phyloP scores from a whole-genome alignment of 768 basidiomycete species.

The Boletus huronensis region DNA sequence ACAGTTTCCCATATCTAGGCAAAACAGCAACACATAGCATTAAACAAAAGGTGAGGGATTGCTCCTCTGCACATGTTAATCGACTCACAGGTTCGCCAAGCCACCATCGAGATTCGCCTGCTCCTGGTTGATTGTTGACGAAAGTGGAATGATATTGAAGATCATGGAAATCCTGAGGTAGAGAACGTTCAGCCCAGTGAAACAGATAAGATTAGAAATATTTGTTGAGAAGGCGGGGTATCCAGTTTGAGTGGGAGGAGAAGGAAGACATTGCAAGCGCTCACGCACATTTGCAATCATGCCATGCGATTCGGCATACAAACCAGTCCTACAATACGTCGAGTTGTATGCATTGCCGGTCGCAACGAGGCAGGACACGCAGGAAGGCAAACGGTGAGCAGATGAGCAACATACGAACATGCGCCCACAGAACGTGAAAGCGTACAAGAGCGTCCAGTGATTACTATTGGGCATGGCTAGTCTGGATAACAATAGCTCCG shows the following conservation, averaged over 20 bases:
- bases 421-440: conserved; percentile 15
- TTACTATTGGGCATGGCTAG: conserved; percentile 45
- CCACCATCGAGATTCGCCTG: conserved; percentile 75
- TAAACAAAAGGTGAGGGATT: background rate
- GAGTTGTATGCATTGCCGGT: background rate
- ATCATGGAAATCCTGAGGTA: conserved; percentile 80
- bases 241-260: background rate
- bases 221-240: background rate
- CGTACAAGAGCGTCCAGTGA: conserved; percentile 82
- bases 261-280: background rate
- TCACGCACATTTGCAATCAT: conserved; percentile 75
- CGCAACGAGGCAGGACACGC: too few relatives aligned
- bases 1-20: conserved; percentile 86
- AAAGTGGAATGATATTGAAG: conserved; percentile 56
- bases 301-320: conserved; percentile 83
- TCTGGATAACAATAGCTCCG: background rate
- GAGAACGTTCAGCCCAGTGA: background rate
- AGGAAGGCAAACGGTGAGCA: background rate
- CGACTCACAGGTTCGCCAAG: conserved; percentile 73
- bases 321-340: conserved; percentile 60
- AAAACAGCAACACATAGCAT: background rate
- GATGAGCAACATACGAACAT: background rate
- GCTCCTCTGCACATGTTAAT: background rate
- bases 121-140: conserved; percentile 56
- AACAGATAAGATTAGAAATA: background rate